Evolutionary conservation across 2,329 filamentous ascomycete species (phyloP), one percentile per base, ranked within the genome.

Genomic region (Emergomyces africanus): DNA sequence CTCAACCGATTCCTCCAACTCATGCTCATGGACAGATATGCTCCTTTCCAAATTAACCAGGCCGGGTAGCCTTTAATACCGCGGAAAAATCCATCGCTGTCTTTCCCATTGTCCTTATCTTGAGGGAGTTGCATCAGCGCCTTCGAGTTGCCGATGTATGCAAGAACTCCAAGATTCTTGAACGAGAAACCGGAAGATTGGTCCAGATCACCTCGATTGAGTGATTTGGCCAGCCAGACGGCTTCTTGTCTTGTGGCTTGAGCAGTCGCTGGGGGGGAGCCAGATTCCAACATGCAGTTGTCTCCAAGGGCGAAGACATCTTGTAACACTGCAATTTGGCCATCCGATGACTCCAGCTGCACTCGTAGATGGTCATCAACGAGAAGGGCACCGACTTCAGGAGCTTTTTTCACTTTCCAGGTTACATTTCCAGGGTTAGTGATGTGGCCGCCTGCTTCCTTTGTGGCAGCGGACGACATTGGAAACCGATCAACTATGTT

Each of bases 181-280:
- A 80, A 85, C 1, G 75, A 77, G 66, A 84, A 85, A 5, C 73
- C 68, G 0, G 67, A 60, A 1, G 63, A 61, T 3, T 59, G 60
- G 44, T 63, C 61, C 1, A 73, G 59, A 48, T 81, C 75, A n/a
- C 69, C 69, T 46, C 77, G 75, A 66, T 84, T 84, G 30, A 84
- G 67, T 1, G 74, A 74, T 57, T 78, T 77, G 0, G 78, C 79
- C 0, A 85, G 73, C 81, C 81, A 84, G 28, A 75, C 72, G 0
- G 81, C 81, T 66, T 84, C 81, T 65, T 84, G 82, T 18, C 75
- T 77, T 0, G 81, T 80, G 0, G 82, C 81, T 67, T 83, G 82
- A 2, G 82, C 81, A 0, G 82, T 84, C 0, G 81, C 80, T 0
- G 82, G 82, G 0, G 74, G 81, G 0, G 72, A 68, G 0, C 78